Evolutionary conservation across 2,329 filamentous ascomycete genomes (phyloP).

Genomic region (Chaetomium strumarium): DNA sequence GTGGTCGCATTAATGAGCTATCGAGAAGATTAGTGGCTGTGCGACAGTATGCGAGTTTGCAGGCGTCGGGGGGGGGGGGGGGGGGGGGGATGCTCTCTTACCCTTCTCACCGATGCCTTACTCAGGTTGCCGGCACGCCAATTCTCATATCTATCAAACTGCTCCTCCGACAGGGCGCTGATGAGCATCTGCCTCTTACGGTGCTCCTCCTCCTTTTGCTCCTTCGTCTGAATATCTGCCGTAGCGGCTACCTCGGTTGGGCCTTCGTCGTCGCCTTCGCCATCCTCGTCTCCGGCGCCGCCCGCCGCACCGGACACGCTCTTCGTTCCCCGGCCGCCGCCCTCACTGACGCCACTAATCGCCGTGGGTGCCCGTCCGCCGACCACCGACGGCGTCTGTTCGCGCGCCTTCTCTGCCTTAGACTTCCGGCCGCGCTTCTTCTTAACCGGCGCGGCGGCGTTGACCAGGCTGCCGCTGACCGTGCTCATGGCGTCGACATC

Average conservation of each 20-base stretch:
- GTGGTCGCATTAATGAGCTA: conserved; percentile 74
- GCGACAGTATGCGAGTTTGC: background rate
- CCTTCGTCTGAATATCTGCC: conserved; percentile 56
- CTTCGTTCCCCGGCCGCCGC: conserved; percentile 25
- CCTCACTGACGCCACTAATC: conserved; percentile 37
- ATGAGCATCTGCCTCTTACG: conserved; percentile 56
- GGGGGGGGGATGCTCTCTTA: conserved; percentile 36
- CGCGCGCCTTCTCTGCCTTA: conserved; percentile 49
- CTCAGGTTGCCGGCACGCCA: conserved; percentile 65
- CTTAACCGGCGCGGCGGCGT: conserved; percentile 40
- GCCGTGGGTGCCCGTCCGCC: conserved; percentile 38
- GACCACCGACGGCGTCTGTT: conserved; percentile 41
- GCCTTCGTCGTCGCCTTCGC: conserved; percentile 32
- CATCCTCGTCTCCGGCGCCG: conserved; percentile 52
- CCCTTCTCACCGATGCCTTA: conserved; percentile 62
- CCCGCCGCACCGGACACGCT: conserved; percentile 36
- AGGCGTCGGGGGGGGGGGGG: background rate
- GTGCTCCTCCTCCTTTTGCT: conserved; percentile 65
- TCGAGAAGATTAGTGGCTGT: conserved; percentile 1
- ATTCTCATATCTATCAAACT: conserved; percentile 64
- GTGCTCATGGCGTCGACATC: conserved; percentile 57
- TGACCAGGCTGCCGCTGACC: conserved; percentile 56
- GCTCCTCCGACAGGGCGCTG: conserved; percentile 57
- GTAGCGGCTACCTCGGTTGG: conserved; percentile 30
- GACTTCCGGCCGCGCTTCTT: conserved; percentile 58